These are phyloP conservation scores for Blastomyces emzantsi DNA, from an alignment of 2,329 filamentous ascomycete genomes.

Conservation along the genomic window DNA sequence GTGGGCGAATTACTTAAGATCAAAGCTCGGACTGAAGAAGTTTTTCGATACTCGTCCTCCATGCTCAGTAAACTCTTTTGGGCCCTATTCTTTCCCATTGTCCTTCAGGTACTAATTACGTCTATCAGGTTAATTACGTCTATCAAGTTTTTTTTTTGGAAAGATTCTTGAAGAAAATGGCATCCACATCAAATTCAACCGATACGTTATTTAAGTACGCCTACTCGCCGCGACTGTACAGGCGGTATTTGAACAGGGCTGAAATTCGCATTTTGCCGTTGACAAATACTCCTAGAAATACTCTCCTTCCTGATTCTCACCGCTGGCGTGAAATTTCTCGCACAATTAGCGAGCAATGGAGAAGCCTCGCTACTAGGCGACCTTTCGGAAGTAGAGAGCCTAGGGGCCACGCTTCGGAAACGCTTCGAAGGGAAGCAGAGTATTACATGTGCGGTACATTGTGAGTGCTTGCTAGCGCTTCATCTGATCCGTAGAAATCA, in stretches of 20 bases:
- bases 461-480: neutral
- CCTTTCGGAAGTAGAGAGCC: neutral
- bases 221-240: neutral
- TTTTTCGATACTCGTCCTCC: neutral
- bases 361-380: neutral
- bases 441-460: neutral
- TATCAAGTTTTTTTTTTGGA: neutral
- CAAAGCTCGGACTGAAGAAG: neutral
- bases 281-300: neutral
- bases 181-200: neutral
- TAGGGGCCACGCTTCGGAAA: neutral
- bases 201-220: constrained; percentile 3
- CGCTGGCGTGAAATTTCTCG: neutral
- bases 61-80: neutral
- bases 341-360: neutral
- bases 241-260: neutral
- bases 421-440: neutral
- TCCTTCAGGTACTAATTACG: neutral
- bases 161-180: neutral
- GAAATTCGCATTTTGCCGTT: neutral
- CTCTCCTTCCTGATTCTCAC: neutral
- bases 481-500: neutral
- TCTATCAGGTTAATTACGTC: neutral
- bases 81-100: neutral
- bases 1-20: neutral